Conservation (phyloP, 176 grass and related monocot genomes). For the Lolium rigidum region DNA sequence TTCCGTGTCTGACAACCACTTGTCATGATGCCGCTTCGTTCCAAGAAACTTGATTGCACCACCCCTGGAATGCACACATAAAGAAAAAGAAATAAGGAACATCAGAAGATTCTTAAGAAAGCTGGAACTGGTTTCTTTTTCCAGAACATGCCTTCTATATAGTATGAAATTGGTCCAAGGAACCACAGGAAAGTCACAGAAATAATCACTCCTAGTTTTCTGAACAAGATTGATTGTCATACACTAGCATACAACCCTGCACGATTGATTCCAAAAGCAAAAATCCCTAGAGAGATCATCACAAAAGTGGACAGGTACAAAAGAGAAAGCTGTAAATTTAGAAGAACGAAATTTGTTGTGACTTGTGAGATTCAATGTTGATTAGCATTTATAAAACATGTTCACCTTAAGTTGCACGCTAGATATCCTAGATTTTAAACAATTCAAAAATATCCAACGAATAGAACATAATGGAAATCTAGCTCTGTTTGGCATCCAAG, state of each 20-base stretch:
- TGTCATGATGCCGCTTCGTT: slow-evolving; percentile 93
- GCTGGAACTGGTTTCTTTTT: background rate
- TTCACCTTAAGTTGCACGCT: no score
- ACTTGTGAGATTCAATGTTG: no score
- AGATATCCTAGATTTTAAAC: background rate
- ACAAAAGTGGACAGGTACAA: background rate
- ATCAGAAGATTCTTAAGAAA: background rate
- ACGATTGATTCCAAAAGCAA: background rate
- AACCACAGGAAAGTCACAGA: background rate
- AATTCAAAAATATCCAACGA: background rate
- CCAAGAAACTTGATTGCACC: slow-evolving; percentile 87
- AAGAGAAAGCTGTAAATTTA: background rate
- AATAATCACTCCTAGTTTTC: background rate
- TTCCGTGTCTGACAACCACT: slow-evolving; percentile 90
- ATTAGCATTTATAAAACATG: no score
- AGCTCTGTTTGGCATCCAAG: no score
- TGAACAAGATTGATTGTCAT: background rate
- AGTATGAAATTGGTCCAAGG: background rate
- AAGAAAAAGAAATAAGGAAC: slow-evolving; percentile 17
- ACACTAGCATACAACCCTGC: background rate
- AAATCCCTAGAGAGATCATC: background rate
- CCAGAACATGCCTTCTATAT: background rate
- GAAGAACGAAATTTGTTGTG: background rate
- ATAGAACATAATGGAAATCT: background rate
- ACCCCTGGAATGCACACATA: slow-evolving; percentile 64